A percentile compares a stretch with the other conserved stretches of the same genome.
Evolutionary conservation across 176 grass and related monocot genomes (phyloP).

Genomic region (Tillandsia fasciculata): DNA sequence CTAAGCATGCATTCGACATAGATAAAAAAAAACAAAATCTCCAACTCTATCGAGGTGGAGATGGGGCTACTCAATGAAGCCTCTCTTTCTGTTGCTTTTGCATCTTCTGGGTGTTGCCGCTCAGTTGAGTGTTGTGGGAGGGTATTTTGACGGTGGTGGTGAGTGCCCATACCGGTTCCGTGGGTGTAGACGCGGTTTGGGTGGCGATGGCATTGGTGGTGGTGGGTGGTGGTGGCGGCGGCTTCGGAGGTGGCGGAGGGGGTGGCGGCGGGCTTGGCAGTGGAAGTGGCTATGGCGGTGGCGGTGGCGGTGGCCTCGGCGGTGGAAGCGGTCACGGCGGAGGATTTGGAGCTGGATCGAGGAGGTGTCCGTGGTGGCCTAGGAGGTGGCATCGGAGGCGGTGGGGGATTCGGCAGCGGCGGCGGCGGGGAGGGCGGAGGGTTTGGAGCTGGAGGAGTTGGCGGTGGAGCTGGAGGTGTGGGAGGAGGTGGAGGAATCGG

Average conservation of each 20-base stretch:
- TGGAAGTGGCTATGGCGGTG: constrained; percentile 16
- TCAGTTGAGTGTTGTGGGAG: constrained; percentile 3
- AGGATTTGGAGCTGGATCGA: background rate
- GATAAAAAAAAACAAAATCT: background rate
- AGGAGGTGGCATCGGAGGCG: constrained; percentile 1
- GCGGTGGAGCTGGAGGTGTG: constrained; percentile 1
- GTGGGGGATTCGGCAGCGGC: constrained; percentile 16
- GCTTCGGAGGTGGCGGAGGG: constrained; percentile 4
- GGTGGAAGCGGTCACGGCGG: background rate
- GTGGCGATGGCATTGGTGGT: constrained; percentile 7
- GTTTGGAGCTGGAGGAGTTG: constrained; percentile 1
- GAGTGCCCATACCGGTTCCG: constrained; percentile 32
- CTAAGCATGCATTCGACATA: background rate
- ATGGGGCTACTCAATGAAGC: background rate
- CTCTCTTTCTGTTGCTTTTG: background rate
- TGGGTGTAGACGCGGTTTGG: constrained; percentile 8
- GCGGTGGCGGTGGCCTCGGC: background rate
- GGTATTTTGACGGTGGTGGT: constrained; percentile 15
- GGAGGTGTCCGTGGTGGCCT: constrained; percentile 8
- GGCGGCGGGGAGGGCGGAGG: constrained; percentile 7
- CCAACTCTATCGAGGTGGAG: background rate
- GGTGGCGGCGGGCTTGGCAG: constrained; percentile 1
- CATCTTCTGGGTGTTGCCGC: constrained; percentile 1
- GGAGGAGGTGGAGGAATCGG: no score
- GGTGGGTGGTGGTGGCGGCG: background rate